phyloP scores from a whole-genome alignment of 1,284 basidiomycete species.

The Irpex sp. region DNA sequence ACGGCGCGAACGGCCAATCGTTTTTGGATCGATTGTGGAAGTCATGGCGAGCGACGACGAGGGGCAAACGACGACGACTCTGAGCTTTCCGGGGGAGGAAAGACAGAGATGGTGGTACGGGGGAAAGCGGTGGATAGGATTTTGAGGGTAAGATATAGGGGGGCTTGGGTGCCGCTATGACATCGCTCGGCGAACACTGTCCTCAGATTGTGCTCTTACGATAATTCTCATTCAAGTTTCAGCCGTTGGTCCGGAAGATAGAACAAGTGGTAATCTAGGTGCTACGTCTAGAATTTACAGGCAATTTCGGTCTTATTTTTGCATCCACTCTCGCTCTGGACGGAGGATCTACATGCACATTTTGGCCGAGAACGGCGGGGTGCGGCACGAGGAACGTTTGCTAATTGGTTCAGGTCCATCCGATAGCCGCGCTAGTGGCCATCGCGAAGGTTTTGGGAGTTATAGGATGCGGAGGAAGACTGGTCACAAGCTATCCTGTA shows the following conservation, averaged over 20 bases:
- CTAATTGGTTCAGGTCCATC: background rate
- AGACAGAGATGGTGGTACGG: background rate
- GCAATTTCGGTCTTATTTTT: background rate
- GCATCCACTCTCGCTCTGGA: background rate
- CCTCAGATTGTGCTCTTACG: background rate
- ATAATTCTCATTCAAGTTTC: background rate
- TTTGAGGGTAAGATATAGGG: background rate
- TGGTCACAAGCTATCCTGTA: background rate
- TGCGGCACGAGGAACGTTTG: background rate
- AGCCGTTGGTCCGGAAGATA: background rate
- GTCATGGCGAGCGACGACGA: conserved; percentile 31
- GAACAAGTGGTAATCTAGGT: background rate
- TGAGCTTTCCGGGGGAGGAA: background rate
- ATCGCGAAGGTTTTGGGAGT: background rate
- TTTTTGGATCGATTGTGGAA: conserved; percentile 57
- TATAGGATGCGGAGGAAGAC: background rate
- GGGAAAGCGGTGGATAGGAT: background rate
- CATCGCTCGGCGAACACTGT: background rate
- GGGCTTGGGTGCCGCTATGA: background rate
- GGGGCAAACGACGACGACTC: background rate
- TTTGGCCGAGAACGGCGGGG: background rate
- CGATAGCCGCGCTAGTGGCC: background rate
- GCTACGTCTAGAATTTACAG: background rate
- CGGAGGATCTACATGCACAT: background rate
- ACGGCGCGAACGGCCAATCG: conserved; percentile 60